These are phyloP conservation scores for Penicillium verhagenii DNA, from an alignment of 495 filamentous ascomycete species.

Conservation along the genomic window DNA sequence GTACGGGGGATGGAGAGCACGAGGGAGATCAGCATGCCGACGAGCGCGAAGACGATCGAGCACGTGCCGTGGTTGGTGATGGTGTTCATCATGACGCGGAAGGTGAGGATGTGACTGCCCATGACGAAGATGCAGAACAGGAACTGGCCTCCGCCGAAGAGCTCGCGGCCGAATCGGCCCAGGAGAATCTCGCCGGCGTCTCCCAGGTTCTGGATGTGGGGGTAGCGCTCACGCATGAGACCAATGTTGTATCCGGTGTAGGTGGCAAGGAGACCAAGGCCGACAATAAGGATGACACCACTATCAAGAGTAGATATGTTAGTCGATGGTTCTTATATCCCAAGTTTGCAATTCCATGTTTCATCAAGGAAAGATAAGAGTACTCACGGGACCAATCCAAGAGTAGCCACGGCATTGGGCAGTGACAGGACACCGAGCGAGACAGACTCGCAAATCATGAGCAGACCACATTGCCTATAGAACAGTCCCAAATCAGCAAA, in stretches of 20 bases:
- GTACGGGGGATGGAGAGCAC: constrained; percentile 64
- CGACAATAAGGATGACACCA: constrained; percentile 60
- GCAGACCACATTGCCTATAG: constrained; percentile 38
- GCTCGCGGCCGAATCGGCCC: constrained; percentile 55
- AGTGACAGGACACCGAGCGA: constrained; percentile 68
- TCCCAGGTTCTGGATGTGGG: constrained; percentile 63
- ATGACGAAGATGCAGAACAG: constrained; percentile 75
- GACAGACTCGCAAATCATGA: constrained; percentile 71
- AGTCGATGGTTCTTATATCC: background rate
- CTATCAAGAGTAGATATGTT: constrained; percentile 7
- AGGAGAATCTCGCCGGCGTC: constrained; percentile 55
- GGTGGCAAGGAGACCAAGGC: constrained; percentile 64
- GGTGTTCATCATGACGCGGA: constrained; percentile 66
- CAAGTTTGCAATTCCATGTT: too few species aligned
- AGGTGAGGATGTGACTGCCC: constrained; percentile 71
- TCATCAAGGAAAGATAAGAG: background rate
- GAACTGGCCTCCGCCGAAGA: constrained; percentile 64
- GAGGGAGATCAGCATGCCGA: constrained; percentile 63
- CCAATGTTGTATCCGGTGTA: constrained; percentile 78
- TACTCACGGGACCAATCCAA: constrained; percentile 56
- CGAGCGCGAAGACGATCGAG: constrained; percentile 64
- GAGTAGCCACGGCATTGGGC: constrained; percentile 58
- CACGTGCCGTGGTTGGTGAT: constrained; percentile 66
- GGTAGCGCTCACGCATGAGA: constrained; percentile 68
- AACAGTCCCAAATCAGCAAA: background rate